Conservation (phyloP, 495 filamentous ascomycete species). For the Tuber borchii region DNA sequence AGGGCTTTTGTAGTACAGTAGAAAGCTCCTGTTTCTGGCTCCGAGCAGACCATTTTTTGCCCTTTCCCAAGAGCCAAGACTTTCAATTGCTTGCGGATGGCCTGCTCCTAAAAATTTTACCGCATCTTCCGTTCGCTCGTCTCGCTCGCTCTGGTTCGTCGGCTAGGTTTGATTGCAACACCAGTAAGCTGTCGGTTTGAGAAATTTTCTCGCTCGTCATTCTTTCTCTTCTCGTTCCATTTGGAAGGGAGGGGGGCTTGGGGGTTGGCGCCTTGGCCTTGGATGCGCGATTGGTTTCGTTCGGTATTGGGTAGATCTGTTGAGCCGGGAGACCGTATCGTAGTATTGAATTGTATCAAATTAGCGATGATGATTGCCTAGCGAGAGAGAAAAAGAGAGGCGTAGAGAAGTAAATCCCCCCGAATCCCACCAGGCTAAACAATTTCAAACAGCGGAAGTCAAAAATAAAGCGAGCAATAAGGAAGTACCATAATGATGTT, state of each 20-base stretch:
- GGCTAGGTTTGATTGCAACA: neutral
- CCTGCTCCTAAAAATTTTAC: neutral
- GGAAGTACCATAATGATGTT: neutral
- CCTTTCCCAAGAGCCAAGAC: neutral
- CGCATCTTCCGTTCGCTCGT: neutral
- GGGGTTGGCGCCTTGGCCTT: neutral
- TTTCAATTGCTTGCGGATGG: neutral
- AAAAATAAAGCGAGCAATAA: neutral
- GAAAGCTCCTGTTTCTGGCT: neutral
- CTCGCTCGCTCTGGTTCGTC: neutral
- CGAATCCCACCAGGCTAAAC: neutral
- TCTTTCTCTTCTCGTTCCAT: neutral
- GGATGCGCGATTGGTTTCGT: neutral
- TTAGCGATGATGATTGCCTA: neutral
- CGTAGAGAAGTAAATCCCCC: neutral
- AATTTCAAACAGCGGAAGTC: neutral
- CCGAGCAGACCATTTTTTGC: neutral
- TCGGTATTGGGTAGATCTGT: neutral
- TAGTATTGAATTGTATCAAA: neutral
- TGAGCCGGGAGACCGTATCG: neutral
- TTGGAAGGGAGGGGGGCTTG: neutral
- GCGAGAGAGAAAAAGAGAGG: neutral
- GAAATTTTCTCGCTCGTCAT: neutral
- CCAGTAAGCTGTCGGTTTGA: neutral
- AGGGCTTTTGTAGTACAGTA: neutral